Evolutionary conservation across 75 land plant species (phyloP).

Genomic region (Selaginella moellendorffii): DNA sequence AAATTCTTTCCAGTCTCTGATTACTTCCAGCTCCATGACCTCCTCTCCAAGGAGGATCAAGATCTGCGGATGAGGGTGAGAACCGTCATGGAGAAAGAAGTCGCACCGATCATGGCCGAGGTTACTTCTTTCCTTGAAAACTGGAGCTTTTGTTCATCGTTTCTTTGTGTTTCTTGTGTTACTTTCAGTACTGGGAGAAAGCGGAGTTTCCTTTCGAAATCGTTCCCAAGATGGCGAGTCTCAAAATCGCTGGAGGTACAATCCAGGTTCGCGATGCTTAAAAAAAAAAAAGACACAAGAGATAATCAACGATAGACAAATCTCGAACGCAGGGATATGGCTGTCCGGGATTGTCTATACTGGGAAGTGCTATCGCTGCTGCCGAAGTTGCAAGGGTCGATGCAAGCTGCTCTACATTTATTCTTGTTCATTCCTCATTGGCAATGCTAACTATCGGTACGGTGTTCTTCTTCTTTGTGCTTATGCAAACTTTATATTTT

Average conservation of each 20-base stretch:
- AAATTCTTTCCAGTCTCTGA: constrained; percentile 44
- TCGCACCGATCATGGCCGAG: constrained; percentile 77
- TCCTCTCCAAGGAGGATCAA: constrained; percentile 53
- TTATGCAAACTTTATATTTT: not conserved
- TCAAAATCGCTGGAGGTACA: constrained; percentile 79
- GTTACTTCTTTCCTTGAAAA: too few relatives aligned
- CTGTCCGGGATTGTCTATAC: constrained; percentile 71
- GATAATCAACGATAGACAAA: not conserved
- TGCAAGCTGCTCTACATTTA: constrained; percentile 87
- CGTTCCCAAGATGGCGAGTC: constrained; percentile 52
- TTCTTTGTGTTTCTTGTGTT: not conserved
- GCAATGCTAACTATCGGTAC: constrained; percentile 94
- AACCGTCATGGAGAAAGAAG: constrained; percentile 49
- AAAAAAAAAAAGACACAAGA: not conserved
- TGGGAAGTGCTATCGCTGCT: constrained; percentile 52
- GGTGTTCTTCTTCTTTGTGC: not conserved
- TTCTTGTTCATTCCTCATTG: constrained; percentile 75
- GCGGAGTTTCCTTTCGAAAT: constrained; percentile 89
- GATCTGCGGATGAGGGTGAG: constrained; percentile 41
- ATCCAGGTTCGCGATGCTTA: constrained; percentile 42
- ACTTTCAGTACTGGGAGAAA: constrained; percentile 64
- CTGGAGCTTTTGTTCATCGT: too few relatives aligned
- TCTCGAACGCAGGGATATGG: constrained; percentile 57
- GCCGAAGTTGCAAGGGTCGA: constrained; percentile 86
- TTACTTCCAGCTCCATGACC: constrained; percentile 67